A percentile compares a stretch with the other conserved stretches of the same genome.
Conservation (phyloP, 257 asterid genomes). For the Eustoma russellianum region DNA sequence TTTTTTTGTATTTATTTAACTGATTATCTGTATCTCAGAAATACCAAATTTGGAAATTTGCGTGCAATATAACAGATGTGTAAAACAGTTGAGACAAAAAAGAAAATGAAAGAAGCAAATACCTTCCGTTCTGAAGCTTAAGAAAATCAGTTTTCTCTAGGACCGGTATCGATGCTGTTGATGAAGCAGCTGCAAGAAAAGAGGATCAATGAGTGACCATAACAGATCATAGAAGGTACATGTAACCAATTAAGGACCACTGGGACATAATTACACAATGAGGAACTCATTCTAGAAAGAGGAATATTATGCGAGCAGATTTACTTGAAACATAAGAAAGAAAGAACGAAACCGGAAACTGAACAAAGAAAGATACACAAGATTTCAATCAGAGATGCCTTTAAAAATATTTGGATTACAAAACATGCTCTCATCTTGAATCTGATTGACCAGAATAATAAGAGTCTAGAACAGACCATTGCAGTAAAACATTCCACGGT, state of each 20-base stretch:
- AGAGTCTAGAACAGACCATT: constrained; percentile 99
- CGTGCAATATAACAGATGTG: too few species aligned
- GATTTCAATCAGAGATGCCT: not conserved
- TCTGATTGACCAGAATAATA: constrained; percentile 69
- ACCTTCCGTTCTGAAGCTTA: constrained; percentile 99
- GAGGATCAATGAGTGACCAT: constrained; percentile 14
- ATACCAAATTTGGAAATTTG: too few species aligned
- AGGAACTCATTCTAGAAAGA: too few species aligned
- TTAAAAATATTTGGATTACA: constrained; percentile 22
- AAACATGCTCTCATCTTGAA: constrained; percentile 23
- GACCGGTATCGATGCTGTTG: constrained; percentile 40
- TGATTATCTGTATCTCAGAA: too few species aligned
- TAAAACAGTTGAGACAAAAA: not conserved
- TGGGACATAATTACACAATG: not conserved
- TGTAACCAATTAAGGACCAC: not conserved
- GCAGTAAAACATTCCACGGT: constrained; percentile 70
- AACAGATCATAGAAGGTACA: not conserved
- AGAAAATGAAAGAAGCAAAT: constrained; percentile 4
- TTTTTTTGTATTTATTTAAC: too few species aligned
- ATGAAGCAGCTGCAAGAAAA: constrained; percentile 62
- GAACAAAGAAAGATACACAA: not conserved
- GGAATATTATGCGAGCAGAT: too few species aligned
- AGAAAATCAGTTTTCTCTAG: constrained; percentile 64
- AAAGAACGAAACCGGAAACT: not conserved
- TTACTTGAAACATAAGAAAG: not conserved